These are phyloP conservation scores for Adansonia gregorii DNA, from an alignment of 441 rosid genomes.

Conservation along the genomic window DNA sequence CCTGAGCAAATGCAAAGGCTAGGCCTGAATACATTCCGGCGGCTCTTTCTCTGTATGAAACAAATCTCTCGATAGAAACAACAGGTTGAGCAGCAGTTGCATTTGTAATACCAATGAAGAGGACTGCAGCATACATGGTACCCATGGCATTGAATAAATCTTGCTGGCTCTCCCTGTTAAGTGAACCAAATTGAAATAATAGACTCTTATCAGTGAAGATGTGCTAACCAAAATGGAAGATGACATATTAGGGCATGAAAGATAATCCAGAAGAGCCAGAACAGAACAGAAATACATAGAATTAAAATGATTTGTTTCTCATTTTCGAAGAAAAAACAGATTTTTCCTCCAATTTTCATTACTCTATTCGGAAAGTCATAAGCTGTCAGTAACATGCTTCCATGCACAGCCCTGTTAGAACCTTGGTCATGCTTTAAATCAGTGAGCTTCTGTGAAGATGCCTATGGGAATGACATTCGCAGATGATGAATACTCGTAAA, in stretches of 20 bases:
- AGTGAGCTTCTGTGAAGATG: too few species aligned
- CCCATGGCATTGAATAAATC: slow-evolving; percentile 92
- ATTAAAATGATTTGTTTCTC: neutral
- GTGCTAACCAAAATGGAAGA: slow-evolving; percentile 16
- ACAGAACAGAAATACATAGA: neutral
- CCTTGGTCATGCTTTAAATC: too few species aligned
- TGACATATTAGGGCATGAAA: neutral
- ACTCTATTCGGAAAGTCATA: neutral
- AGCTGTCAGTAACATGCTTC: too few species aligned
- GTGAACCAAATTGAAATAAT: slow-evolving; percentile 24
- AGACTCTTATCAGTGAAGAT: neutral
- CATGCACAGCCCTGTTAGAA: too few species aligned
- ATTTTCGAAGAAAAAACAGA: slow-evolving; percentile 1
- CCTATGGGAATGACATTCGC: too few species aligned
- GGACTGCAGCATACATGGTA: slow-evolving; percentile 85
- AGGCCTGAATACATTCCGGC: slow-evolving; percentile 97
- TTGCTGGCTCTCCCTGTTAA: slow-evolving; percentile 73
- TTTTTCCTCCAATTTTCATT: neutral
- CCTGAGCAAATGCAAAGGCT: slow-evolving; percentile 97
- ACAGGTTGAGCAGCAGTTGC: slow-evolving; percentile 92
- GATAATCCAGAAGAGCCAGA: neutral
- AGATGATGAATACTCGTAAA: too few species aligned
- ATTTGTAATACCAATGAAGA: slow-evolving; percentile 89
- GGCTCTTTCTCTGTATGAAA: slow-evolving; percentile 90
- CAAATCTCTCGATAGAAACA: slow-evolving; percentile 91